Evolutionary conservation across 441 rosid species (phyloP).

Genomic region (Jatropha podagrica): DNA sequence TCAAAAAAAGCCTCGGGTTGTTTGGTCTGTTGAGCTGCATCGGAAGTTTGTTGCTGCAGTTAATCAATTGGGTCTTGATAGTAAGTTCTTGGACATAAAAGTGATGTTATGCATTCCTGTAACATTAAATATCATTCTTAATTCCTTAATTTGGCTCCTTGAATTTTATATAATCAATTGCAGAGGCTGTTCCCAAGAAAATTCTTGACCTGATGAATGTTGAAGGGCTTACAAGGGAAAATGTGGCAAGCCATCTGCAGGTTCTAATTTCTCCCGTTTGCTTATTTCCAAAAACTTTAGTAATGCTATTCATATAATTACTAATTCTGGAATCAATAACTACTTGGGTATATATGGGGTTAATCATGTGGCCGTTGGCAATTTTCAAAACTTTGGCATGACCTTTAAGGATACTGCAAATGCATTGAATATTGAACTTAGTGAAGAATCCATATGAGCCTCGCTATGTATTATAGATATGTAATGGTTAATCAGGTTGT

Average conservation of each 20-base stretch:
- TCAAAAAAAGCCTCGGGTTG: slow-evolving; percentile 90
- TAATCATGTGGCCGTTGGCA: background rate
- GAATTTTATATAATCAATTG: slow-evolving; percentile 13
- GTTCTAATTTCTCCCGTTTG: slow-evolving; percentile 32
- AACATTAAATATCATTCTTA: background rate
- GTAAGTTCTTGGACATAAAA: slow-evolving; percentile 46
- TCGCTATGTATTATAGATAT: background rate
- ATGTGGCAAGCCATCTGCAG: slow-evolving; percentile 98
- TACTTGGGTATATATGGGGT: background rate
- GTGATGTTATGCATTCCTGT: slow-evolving; percentile 11
- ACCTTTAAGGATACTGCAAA: background rate
- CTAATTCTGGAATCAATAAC: background rate
- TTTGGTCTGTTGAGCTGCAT: slow-evolving; percentile 89
- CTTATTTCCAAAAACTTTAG: background rate
- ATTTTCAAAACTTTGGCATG: background rate
- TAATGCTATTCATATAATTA: background rate
- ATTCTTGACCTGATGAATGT: slow-evolving; percentile 93
- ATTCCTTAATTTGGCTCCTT: background rate
- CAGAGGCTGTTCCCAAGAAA: slow-evolving; percentile 98
- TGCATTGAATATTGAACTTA: background rate
- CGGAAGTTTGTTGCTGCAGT: slow-evolving; percentile 86
- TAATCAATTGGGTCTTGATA: slow-evolving; percentile 79
- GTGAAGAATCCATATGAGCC: background rate
- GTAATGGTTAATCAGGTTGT: background rate
- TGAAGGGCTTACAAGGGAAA: slow-evolving; percentile 91